Evolutionary conservation across 2,329 filamentous ascomycete genomes (phyloP).

Genomic region (Fusarium sarcochroum): DNA sequence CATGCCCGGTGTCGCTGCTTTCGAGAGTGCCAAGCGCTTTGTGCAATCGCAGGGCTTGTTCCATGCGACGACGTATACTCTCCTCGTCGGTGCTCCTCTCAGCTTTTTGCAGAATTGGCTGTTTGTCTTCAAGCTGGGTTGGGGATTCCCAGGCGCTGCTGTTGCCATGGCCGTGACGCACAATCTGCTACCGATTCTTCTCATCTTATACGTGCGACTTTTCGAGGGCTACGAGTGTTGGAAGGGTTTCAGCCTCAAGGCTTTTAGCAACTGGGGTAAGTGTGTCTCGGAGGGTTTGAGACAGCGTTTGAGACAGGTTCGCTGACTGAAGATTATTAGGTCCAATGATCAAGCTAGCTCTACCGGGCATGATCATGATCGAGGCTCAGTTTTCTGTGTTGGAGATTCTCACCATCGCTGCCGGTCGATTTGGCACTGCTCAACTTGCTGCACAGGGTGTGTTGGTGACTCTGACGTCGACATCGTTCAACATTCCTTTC

Average conservation of each 20-base stretch:
- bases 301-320: not conserved
- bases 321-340: conserved; percentile 50
- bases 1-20: conserved; percentile 79
- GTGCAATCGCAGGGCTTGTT: conserved; percentile 86
- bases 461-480: conserved; percentile 79
- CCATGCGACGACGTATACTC: conserved; percentile 79
- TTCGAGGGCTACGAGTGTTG: conserved; percentile 81
- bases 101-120: conserved; percentile 82
- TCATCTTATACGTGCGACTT: conserved; percentile 81
- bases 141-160: conserved; percentile 83
- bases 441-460: conserved; percentile 89
- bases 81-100: conserved; percentile 79
- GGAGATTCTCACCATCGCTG: conserved; percentile 84
- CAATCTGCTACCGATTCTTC: conserved; percentile 77
- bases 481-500: conserved; percentile 92
- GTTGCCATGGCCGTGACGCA: conserved; percentile 83
- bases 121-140: conserved; percentile 76
- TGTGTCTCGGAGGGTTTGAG: not conserved
- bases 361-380: conserved; percentile 92
- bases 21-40: conserved; percentile 82
- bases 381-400: conserved; percentile 92
- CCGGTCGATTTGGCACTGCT: conserved; percentile 81
- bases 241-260: conserved; percentile 79
- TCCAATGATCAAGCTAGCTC: conserved; percentile 82
- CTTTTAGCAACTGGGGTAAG: conserved; percentile 76